A percentile compares a stretch with the other conserved stretches of the same genome.
Evolutionary conservation across 2,329 filamentous ascomycete species (phyloP).

Genomic region (Fusarium lateritium): DNA sequence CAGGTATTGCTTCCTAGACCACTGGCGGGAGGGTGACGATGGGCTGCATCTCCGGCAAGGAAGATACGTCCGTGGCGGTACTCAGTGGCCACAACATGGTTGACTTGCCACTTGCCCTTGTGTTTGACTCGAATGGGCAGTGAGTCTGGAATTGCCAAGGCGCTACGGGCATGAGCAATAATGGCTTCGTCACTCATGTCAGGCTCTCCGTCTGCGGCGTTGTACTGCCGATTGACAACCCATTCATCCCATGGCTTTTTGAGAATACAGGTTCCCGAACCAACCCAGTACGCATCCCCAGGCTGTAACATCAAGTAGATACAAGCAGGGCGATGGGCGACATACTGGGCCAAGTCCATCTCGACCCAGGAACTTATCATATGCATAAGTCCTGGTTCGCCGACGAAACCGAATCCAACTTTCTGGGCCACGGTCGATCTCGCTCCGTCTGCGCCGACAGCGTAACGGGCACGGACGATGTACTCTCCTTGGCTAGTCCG

Average conservation of each 20-base stretch:
- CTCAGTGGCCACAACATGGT: constrained; percentile 29
- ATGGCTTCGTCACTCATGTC: constrained; percentile 29
- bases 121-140: constrained; percentile 31
- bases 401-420: constrained; percentile 22
- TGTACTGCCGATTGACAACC: constrained; percentile 35
- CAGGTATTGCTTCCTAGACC: constrained; percentile 72
- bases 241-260: constrained; percentile 33
- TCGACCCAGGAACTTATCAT: constrained; percentile 33
- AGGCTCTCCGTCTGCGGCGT: constrained; percentile 30
- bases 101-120: constrained; percentile 34
- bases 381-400: constrained; percentile 30
- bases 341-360: constrained; percentile 28
- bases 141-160: constrained; percentile 18
- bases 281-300: constrained; percentile 31
- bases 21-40: constrained; percentile 70
- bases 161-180: constrained; percentile 24
- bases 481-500: constrained; percentile 21
- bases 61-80: constrained; percentile 27
- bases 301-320: constrained; percentile 34
- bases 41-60: constrained; percentile 67
- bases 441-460: constrained; percentile 32
- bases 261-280: constrained; percentile 24
- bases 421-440: constrained; percentile 26
- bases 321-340: constrained; percentile 27
- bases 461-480: constrained; percentile 21